Percentiles rank a stretch among this genome's conserved stretches.
Evolutionary conservation across 306 rosid genomes (phyloP).

Genomic region (Sphenostylis stenocarpa): DNA sequence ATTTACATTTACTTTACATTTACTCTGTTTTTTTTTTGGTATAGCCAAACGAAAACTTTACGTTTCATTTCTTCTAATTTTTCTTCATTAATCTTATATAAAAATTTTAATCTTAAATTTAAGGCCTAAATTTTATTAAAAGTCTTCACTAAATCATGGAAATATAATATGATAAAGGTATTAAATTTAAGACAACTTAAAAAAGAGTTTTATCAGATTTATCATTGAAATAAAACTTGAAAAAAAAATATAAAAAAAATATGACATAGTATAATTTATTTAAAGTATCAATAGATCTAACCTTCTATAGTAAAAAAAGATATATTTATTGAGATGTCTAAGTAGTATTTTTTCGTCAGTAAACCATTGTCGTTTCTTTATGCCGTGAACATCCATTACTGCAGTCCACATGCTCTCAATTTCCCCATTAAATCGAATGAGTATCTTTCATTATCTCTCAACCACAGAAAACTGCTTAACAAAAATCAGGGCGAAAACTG

Average conservation of each 20-base stretch:
- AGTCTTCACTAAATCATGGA: no score
- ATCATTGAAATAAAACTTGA: no score
- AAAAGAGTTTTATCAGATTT: no score
- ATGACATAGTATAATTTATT: no score
- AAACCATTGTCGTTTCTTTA: background rate
- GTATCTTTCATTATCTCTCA: background rate
- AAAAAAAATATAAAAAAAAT: no score
- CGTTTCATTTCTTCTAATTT: background rate
- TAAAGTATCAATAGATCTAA: no score
- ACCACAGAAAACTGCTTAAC: background rate
- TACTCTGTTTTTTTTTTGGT: background rate
- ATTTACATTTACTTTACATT: no score
- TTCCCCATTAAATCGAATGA: background rate
- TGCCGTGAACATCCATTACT: background rate
- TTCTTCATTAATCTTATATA: background rate
- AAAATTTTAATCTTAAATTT: no score
- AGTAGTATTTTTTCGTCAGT: background rate
- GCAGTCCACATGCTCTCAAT: background rate
- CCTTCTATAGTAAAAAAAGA: no score
- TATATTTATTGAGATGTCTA: background rate
- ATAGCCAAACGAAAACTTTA: background rate
- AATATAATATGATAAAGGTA: no score
- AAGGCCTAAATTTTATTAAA: no score
- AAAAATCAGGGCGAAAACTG: conserved; percentile 19
- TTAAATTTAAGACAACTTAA: no score